Percentiles rank a stretch among this genome's conserved stretches.
These are phyloP conservation scores for Aristolochia contorta DNA, from an alignment of 164 flowering plant species.

Conservation along the genomic window DNA sequence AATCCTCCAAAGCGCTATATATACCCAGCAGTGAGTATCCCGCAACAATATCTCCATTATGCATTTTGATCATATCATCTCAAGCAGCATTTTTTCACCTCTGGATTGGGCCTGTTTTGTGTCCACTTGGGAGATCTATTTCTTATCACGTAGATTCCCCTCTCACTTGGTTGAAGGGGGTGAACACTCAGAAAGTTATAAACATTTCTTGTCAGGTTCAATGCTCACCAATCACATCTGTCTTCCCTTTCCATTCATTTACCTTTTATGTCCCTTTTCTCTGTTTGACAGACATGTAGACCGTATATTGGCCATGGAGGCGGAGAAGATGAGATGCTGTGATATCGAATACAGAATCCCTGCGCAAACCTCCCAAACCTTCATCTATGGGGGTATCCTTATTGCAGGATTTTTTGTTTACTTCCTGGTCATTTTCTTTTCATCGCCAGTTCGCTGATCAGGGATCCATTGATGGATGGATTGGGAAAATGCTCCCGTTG, in stretches of 20 bases:
- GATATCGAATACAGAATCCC: constrained; percentile 65
- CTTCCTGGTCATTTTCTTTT: constrained; percentile 80
- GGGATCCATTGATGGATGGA: neutral
- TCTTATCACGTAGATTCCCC: no score
- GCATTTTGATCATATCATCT: no score
- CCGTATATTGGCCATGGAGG: constrained; percentile 52
- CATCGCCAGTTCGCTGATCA: constrained; percentile 65
- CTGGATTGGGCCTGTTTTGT: no score
- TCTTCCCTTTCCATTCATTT: neutral
- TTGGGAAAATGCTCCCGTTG: neutral
- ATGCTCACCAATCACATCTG: no score
- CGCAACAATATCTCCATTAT: no score
- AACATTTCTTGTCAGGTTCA: no score
- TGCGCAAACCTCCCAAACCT: constrained; percentile 65
- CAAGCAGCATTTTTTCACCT: no score
- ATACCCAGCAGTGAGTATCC: constrained; percentile 77
- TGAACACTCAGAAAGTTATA: neutral
- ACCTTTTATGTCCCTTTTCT: neutral
- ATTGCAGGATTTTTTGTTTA: constrained; percentile 85
- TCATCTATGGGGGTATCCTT: constrained; percentile 80
- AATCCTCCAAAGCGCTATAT: constrained; percentile 75
- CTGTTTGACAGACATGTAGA: constrained; percentile 63
- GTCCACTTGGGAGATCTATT: no score
- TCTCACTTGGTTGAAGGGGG: no score
- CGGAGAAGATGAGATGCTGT: constrained; percentile 92